A percentile compares a stretch with the other conserved stretches of the same genome.
Conservation (phyloP, 108 stramenopile genomes). For the Craspedostauros australis region DNA sequence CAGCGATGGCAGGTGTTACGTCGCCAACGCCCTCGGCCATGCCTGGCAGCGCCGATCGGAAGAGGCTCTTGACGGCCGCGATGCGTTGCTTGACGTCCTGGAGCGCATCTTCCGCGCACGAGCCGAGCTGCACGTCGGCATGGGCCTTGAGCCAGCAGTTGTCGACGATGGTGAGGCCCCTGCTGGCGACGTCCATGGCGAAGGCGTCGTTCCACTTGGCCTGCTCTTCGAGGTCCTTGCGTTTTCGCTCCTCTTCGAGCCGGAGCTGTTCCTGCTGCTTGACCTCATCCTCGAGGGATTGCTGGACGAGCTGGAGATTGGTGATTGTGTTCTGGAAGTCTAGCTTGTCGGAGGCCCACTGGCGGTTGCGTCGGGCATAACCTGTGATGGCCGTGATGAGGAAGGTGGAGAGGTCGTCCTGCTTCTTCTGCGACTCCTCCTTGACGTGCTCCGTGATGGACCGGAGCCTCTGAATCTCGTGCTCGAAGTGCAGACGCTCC, state of each 20-base stretch:
- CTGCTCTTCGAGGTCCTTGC: neutral
- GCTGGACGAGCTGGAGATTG: slow-evolving; percentile 5
- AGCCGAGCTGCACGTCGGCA: slow-evolving; percentile 16
- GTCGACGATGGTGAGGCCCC: slow-evolving; percentile 14
- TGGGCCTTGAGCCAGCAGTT: slow-evolving; percentile 40
- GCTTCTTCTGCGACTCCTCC: neutral
- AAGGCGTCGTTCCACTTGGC: neutral
- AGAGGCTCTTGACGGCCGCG: slow-evolving; percentile 1
- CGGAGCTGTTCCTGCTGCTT: neutral
- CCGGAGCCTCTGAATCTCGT: slow-evolving; percentile 1
- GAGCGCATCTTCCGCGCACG: slow-evolving; percentile 9
- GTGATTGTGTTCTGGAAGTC: too few relatives aligned
- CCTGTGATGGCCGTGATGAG: too few relatives aligned
- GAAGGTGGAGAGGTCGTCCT: too few relatives aligned
- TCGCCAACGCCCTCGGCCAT: neutral
- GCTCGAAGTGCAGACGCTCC: too few relatives aligned
- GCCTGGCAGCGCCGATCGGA: neutral
- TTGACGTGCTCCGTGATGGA: neutral
- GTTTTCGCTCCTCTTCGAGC: neutral
- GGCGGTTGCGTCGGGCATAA: too few relatives aligned
- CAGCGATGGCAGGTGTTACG: neutral
- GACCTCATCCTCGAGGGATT: neutral
- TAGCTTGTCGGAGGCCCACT: too few relatives aligned
- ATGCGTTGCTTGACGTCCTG: slow-evolving; percentile 1
- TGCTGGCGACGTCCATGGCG: neutral